A percentile compares a stretch with the other conserved stretches of the same genome.
Conservation (phyloP, 495 filamentous ascomycete species). For the Penicillium subrubescens region DNA sequence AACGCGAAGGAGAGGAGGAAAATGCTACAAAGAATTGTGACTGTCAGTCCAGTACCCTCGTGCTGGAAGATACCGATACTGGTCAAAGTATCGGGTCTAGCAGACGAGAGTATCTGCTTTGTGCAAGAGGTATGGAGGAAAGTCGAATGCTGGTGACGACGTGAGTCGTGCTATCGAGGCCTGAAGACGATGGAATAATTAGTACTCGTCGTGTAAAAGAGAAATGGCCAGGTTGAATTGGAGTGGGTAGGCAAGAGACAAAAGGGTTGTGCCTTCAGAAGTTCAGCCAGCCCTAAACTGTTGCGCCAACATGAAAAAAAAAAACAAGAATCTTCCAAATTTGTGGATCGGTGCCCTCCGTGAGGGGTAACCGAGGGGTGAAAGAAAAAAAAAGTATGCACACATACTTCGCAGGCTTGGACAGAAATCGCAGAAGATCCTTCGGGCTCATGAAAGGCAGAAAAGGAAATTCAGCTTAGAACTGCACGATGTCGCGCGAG, state of each 20-base stretch:
- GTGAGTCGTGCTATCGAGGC: conserved; percentile 81
- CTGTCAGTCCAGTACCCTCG: conserved; percentile 64
- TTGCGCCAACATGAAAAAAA: conserved; percentile 6
- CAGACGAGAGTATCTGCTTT: conserved; percentile 81
- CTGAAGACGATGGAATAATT: conserved; percentile 47
- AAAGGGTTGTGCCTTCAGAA: background rate
- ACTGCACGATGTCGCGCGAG: conserved; percentile 39
- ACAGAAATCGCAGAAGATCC: conserved; percentile 92
- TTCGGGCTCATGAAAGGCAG: conserved; percentile 82
- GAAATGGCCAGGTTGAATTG: background rate
- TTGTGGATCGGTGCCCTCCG: conserved; percentile 1
- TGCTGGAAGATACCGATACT: conserved; percentile 84
- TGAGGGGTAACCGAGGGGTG: conserved; percentile 17
- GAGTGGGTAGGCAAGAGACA: conserved; percentile 5
- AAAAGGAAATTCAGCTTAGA: conserved; percentile 37
- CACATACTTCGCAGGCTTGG: conserved; percentile 91
- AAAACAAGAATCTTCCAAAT: conserved; percentile 8
- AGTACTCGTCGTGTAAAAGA: conserved; percentile 7
- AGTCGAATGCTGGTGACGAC: conserved; percentile 14
- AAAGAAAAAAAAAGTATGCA: conserved; percentile 7
- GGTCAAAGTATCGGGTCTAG: conserved; percentile 84
- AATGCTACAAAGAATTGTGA: conserved; percentile 86
- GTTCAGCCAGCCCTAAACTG: background rate
- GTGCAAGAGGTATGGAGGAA: conserved; percentile 22
- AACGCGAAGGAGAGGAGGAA: conserved; percentile 75